Evolutionary conservation across 192 early-diverging fungal species (phyloP).

Genomic region (Podila minutissima): DNA sequence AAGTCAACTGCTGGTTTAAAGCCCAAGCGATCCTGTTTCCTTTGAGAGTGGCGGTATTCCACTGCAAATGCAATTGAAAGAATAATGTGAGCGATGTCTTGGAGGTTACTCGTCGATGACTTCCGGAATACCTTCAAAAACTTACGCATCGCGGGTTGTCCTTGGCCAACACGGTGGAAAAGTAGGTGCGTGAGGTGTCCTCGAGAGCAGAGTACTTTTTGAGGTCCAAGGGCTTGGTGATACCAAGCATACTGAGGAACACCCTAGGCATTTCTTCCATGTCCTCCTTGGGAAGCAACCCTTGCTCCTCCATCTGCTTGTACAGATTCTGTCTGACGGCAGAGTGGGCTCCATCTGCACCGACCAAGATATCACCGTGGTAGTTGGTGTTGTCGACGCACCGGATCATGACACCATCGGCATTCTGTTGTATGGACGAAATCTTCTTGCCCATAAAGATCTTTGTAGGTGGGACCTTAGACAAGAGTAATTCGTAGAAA

Average conservation of each 20-base stretch:
- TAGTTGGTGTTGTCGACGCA: neutral
- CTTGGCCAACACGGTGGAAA: neutral
- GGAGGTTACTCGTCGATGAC: neutral
- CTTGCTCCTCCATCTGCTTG: neutral
- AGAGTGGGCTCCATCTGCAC: conserved; percentile 4
- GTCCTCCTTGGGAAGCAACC: neutral
- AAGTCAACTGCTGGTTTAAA: too few relatives aligned
- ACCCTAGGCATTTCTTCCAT: neutral
- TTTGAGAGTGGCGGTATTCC: neutral
- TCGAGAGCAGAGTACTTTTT: neutral
- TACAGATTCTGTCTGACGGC: neutral
- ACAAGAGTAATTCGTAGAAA: neutral
- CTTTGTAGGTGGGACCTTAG: neutral
- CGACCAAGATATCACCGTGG: neutral
- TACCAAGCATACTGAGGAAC: neutral
- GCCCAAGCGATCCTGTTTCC: neutral
- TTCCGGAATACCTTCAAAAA: too few relatives aligned
- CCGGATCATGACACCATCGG: neutral
- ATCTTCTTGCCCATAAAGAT: conserved; percentile 1
- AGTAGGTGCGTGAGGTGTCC: neutral
- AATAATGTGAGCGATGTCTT: neutral
- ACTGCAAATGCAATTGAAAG: neutral
- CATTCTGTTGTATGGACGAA: neutral
- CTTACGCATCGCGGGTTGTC: neutral
- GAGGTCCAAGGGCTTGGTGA: neutral